Evolutionary conservation across 495 filamentous ascomycete species (phyloP).

Genomic region (Pyronema omphalodes): DNA sequence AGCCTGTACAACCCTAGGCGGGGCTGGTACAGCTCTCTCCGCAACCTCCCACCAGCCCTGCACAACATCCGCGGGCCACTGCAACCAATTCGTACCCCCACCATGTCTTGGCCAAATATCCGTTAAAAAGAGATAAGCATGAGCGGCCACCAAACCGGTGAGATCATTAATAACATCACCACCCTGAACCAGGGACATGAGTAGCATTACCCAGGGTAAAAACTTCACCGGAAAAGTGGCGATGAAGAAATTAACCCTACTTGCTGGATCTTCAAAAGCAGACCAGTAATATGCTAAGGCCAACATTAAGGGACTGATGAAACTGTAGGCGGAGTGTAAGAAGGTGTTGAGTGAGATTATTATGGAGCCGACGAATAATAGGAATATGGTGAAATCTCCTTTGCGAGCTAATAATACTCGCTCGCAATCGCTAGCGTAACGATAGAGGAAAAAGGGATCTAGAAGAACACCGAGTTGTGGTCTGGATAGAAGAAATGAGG

Average conservation of each 20-base stretch:
- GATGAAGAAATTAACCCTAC: slow-evolving; percentile 18
- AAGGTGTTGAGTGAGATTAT: slow-evolving; percentile 14
- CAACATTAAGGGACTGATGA: slow-evolving; percentile 15
- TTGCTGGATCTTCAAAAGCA: slow-evolving; percentile 12
- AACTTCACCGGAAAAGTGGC: slow-evolving; percentile 22
- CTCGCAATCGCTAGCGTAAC: slow-evolving; percentile 21
- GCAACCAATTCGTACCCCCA: slow-evolving; percentile 14
- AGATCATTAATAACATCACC: slow-evolving; percentile 13
- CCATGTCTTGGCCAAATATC: slow-evolving; percentile 21
- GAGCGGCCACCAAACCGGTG: slow-evolving; percentile 19
- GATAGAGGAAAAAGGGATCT: slow-evolving; percentile 23
- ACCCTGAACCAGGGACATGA: slow-evolving; percentile 14
- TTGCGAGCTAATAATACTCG: slow-evolving; percentile 15
- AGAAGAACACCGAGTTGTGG: slow-evolving; percentile 19
- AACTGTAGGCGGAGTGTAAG: slow-evolving; percentile 14
- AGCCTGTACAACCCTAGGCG: slow-evolving; percentile 11
- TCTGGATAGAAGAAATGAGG: slow-evolving; percentile 19
- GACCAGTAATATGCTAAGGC: slow-evolving; percentile 23
- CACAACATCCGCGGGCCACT: slow-evolving; percentile 16
- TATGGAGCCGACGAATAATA: slow-evolving; percentile 15
- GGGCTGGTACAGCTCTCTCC: slow-evolving; percentile 6
- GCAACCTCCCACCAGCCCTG: slow-evolving; percentile 7
- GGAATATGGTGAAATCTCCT: slow-evolving; percentile 20
- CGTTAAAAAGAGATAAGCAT: slow-evolving; percentile 22
- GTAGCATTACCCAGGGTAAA: slow-evolving; percentile 21